phyloP scores from a whole-genome alignment of 1,284 basidiomycete genomes.

The Termitomyces sp. region DNA sequence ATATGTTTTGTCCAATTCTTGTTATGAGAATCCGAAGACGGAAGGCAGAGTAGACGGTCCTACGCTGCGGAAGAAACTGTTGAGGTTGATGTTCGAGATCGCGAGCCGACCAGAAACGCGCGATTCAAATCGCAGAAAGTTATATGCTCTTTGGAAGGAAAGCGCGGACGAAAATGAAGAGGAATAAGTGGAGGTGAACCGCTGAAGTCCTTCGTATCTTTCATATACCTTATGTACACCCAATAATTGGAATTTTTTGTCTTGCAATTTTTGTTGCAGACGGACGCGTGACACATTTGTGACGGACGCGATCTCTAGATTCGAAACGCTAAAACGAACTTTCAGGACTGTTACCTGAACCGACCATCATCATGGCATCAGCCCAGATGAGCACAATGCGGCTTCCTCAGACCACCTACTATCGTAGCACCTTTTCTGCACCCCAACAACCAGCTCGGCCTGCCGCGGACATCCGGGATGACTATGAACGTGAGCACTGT shows the following conservation, averaged over 20 bases:
- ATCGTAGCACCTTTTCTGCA: conserved; percentile 21
- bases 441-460: conserved; percentile 20
- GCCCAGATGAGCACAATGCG: conserved; percentile 15
- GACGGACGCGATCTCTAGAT: conserved; percentile 11
- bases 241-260: background rate
- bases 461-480: conserved; percentile 55
- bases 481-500: conserved; percentile 64
- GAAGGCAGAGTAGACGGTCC: conserved; percentile 33
- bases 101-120: conserved; percentile 73
- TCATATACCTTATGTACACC: background rate
- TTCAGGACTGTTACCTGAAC: background rate
- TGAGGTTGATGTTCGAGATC: conserved; percentile 67
- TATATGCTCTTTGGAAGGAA: conserved; percentile 78
- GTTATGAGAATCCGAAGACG: conserved; percentile 34
- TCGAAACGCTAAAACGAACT: background rate
- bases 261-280: background rate
- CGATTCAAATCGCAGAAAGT: conserved; percentile 74
- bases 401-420: conserved; percentile 21
- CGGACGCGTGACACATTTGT: conserved; percentile 6
- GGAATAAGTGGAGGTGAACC: conserved; percentile 1
- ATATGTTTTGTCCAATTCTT: conserved; percentile 46
- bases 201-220: background rate
- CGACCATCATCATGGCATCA: conserved; percentile 8
- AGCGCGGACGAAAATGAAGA: conserved; percentile 32
- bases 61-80: conserved; percentile 51